These are phyloP conservation scores for Coffea canephora DNA, from an alignment of 257 asterid genomes.

Conservation along the genomic window DNA sequence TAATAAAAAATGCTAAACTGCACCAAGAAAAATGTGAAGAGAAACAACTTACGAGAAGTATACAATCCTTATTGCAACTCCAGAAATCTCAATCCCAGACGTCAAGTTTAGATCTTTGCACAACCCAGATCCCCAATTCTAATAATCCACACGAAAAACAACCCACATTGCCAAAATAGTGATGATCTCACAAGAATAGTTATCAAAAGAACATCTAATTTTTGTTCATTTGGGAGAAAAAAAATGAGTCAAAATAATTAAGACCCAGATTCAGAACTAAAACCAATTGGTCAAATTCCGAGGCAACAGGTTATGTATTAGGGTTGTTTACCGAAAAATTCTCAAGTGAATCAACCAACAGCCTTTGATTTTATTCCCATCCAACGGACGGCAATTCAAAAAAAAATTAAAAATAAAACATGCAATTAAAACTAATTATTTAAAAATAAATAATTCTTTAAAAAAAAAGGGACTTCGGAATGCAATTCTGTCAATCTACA, in stretches of 20 bases:
- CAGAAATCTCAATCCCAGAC: conserved; percentile 17
- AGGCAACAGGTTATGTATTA: neutral
- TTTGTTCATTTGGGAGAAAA: conserved; percentile 1
- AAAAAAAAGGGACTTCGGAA: conserved; percentile 5
- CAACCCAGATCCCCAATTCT: conserved; percentile 42
- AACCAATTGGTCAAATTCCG: conserved; percentile 1
- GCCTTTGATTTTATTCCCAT: conserved; percentile 1
- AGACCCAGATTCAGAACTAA: conserved; percentile 8
- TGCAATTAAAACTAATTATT: neutral
- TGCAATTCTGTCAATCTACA: conserved; percentile 7
- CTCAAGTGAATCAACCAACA: neutral
- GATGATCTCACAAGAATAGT: conserved; percentile 14
- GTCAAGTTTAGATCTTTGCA: conserved; percentile 15
- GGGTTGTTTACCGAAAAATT: neutral
- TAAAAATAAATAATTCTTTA: neutral
- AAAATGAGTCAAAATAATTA: conserved; percentile 5
- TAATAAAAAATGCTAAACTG: conserved; percentile 6
- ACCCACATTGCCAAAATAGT: conserved; percentile 52
- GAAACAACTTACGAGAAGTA: neutral
- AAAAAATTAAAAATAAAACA: neutral
- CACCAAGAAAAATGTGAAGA: neutral
- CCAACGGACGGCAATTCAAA: conserved; percentile 3
- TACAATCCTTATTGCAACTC: conserved; percentile 16
- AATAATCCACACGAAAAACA: conserved; percentile 30
- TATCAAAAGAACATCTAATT: conserved; percentile 3